Evolutionary conservation across 352 stramenopile genomes (phyloP).

Genomic region (Salisapilia sapeloensis): DNA sequence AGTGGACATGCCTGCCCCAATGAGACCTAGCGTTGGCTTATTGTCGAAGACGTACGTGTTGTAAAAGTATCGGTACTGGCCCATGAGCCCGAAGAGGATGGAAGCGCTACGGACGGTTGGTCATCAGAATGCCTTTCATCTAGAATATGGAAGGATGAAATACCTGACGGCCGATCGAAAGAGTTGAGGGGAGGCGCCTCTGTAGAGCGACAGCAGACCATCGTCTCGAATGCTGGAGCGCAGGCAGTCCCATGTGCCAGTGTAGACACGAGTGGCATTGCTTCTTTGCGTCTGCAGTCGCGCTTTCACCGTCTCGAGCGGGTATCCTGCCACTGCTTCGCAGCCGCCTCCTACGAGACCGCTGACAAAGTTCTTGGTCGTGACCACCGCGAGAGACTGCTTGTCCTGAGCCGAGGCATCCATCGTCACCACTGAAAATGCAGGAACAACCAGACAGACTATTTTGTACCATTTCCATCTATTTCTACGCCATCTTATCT

Average conservation of each 20-base stretch:
- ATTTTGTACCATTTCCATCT: too few species aligned
- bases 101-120: slow-evolving; percentile 24
- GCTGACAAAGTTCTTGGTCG: slow-evolving; percentile 43
- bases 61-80: slow-evolving; percentile 55
- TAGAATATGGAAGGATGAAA: slow-evolving; percentile 2
- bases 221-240: slow-evolving; percentile 34
- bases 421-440: slow-evolving; percentile 11
- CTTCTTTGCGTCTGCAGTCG: slow-evolving; percentile 46
- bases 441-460: too few species aligned
- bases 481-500: slow-evolving; percentile 5
- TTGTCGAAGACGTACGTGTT: slow-evolving; percentile 37
- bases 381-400: slow-evolving; percentile 28
- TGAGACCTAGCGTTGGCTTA: slow-evolving; percentile 26
- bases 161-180: slow-evolving; percentile 50
- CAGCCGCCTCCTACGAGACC: slow-evolving; percentile 33
- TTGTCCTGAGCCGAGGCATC: slow-evolving; percentile 8
- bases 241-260: slow-evolving; percentile 28
- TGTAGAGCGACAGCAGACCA: slow-evolving; percentile 38
- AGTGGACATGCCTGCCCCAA: slow-evolving; percentile 33
- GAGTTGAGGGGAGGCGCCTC: slow-evolving; percentile 44
- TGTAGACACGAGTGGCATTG: slow-evolving; percentile 8
- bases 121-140: slow-evolving; percentile 2
- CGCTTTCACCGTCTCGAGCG: slow-evolving; percentile 48
- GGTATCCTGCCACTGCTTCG: slow-evolving; percentile 43
- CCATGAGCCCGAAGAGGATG: slow-evolving; percentile 55